Evolutionary conservation across 1,284 basidiomycete genomes (phyloP).

Genomic region (Marasmius fiardii): DNA sequence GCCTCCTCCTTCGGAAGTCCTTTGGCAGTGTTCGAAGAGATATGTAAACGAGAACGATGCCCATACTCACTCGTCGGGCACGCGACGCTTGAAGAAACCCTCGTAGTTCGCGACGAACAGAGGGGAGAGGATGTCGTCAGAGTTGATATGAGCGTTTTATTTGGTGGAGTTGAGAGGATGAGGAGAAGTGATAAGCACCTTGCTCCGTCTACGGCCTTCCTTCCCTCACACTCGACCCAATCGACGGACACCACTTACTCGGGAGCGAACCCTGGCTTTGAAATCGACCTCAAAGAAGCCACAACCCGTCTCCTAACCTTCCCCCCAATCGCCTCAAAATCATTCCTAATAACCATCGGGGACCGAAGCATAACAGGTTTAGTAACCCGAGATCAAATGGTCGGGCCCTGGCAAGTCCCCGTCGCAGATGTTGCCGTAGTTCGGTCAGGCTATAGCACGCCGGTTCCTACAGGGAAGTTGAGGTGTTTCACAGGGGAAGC

Average conservation of each 20-base stretch:
- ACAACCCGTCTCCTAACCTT: conserved; percentile 62
- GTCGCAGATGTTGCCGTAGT: conserved; percentile 98
- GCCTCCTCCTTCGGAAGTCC: conserved; percentile 38
- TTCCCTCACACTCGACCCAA: not conserved
- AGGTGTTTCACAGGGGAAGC: conserved; percentile 83
- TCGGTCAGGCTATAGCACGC: conserved; percentile 70
- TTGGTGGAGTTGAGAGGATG: not conserved
- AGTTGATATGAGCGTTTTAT: not conserved
- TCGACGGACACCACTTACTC: no score
- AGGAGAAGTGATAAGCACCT: not conserved
- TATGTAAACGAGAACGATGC: conserved; percentile 88
- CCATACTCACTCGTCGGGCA: conserved; percentile 90
- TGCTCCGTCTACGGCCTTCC: not conserved
- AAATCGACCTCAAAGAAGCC: conserved; percentile 66
- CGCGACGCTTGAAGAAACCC: conserved; percentile 78
- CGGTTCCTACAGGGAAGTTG: conserved; percentile 55
- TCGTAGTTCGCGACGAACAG: conserved; percentile 62
- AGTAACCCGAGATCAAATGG: conserved; percentile 97
- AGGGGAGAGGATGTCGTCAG: not conserved
- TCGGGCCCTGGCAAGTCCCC: conserved; percentile 98
- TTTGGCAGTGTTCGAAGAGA: conserved; percentile 62
- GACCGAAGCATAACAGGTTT: conserved; percentile 94
- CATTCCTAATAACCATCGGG: conserved; percentile 98
- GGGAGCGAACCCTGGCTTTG: no score
- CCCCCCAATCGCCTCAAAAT: conserved; percentile 92